Percentiles rank a stretch among this genome's conserved stretches.
Conservation (phyloP, 73 alveolate species). For the Symbiodinium natans region DNA sequence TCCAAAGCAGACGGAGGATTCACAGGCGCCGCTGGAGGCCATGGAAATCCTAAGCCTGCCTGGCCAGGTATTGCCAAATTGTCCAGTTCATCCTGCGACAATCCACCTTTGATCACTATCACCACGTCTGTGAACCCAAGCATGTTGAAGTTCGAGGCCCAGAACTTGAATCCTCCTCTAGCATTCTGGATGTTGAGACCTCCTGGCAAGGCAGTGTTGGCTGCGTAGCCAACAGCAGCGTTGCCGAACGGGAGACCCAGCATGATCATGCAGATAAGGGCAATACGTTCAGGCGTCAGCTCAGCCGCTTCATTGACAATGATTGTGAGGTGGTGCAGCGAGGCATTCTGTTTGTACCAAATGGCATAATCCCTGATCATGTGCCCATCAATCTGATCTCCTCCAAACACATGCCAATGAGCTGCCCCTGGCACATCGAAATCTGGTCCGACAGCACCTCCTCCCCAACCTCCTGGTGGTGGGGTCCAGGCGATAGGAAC, state of each 20-base stretch:
- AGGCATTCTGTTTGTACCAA: neutral
- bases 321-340: neutral
- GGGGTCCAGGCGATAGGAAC: neutral
- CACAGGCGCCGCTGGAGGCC: no score
- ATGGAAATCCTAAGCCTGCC: neutral
- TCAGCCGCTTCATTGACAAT: neutral
- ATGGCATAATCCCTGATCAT: neutral
- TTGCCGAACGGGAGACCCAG: neutral
- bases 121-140: neutral
- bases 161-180: neutral
- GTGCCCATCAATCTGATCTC: neutral
- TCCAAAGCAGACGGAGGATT: no score
- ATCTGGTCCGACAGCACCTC: neutral
- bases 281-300: neutral
- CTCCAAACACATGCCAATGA: neutral
- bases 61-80: neutral
- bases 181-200: constrained; percentile 17
- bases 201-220: neutral
- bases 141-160: neutral
- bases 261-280: neutral
- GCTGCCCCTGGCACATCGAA: neutral
- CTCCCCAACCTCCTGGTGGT: neutral
- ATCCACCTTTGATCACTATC: neutral
- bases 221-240: neutral
- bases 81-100: neutral